Evolutionary conservation across 1,284 basidiomycete genomes (phyloP).

Genomic region (Fereydounia khargensis): DNA sequence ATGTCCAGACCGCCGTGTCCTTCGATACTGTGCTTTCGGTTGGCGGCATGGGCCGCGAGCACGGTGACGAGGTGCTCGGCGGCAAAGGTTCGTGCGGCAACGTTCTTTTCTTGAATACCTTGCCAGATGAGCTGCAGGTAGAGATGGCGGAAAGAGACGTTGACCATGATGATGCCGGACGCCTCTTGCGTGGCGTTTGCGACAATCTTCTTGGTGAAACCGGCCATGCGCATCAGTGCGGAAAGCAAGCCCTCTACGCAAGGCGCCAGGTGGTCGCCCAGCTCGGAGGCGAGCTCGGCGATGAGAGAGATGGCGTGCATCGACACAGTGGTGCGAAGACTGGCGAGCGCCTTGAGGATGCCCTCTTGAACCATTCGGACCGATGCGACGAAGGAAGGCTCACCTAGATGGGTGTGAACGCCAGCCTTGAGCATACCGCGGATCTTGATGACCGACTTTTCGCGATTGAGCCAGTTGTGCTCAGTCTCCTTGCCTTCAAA

Average conservation of each 20-base stretch:
- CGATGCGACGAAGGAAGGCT: conserved; percentile 69
- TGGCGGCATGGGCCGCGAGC: conserved; percentile 49
- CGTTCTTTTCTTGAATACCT: conserved; percentile 77
- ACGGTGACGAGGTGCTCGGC: conserved; percentile 54
- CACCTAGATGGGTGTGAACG: conserved; percentile 69
- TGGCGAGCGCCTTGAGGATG: conserved; percentile 81
- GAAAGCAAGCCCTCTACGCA: conserved; percentile 64
- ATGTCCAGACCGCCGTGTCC: conserved; percentile 62
- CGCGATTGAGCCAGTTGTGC: conserved; percentile 88
- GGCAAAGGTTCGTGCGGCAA: conserved; percentile 73
- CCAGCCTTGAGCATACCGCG: conserved; percentile 89
- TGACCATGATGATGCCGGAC: conserved; percentile 68
- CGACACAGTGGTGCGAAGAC: conserved; percentile 87
- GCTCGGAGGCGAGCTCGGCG: conserved; percentile 66
- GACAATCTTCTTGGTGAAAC: conserved; percentile 91
- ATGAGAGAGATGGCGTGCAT: conserved; percentile 77
- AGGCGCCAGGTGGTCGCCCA: conserved; percentile 65
- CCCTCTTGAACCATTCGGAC: conserved; percentile 78
- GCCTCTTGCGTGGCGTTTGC: conserved; percentile 80
- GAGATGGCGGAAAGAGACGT: conserved; percentile 70
- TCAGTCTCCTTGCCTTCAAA: conserved; percentile 97
- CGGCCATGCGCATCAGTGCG: conserved; percentile 79
- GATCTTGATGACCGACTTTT: conserved; percentile 74
- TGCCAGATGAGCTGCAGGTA: conserved; percentile 73
- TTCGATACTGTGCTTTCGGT: conserved; percentile 52